Percentiles rank a stretch among this genome's conserved stretches.
These are phyloP conservation scores for Candida krabiensis DNA, from an alignment of 805 yeast species.

Conservation along the genomic window DNA sequence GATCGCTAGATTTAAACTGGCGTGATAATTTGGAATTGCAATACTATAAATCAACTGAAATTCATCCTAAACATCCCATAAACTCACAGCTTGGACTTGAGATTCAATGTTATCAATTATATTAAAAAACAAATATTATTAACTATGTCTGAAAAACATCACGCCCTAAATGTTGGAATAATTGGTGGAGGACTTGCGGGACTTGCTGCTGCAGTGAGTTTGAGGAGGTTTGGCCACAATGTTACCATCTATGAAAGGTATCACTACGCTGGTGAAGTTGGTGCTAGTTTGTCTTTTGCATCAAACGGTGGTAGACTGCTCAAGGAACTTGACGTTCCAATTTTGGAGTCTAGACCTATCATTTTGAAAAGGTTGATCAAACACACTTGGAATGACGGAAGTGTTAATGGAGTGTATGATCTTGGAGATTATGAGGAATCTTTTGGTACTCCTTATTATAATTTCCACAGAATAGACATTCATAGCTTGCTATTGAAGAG, in stretches of 20 bases:
- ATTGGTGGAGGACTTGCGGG: slow-evolving; percentile 33
- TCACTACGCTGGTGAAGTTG: slow-evolving; percentile 33
- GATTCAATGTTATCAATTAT: too few species aligned
- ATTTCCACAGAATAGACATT: slow-evolving; percentile 31
- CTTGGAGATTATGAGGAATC: slow-evolving; percentile 30
- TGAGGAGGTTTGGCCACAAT: slow-evolving; percentile 28
- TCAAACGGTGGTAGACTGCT: slow-evolving; percentile 32
- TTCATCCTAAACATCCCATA: too few species aligned
- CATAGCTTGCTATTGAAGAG: slow-evolving; percentile 23
- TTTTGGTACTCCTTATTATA: slow-evolving; percentile 31
- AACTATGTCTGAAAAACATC: slow-evolving; percentile 13
- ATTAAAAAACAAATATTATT: too few species aligned
- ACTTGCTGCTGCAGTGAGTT: slow-evolving; percentile 26
- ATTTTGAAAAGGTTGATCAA: slow-evolving; percentile 26
- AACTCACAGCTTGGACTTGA: too few species aligned
- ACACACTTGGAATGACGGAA: slow-evolving; percentile 27
- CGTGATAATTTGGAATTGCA: too few species aligned
- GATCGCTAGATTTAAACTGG: too few species aligned
- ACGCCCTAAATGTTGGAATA: slow-evolving; percentile 19
- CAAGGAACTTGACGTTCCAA: slow-evolving; percentile 29
- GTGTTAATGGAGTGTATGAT: slow-evolving; percentile 22
- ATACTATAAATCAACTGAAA: too few species aligned
- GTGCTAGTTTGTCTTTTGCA: slow-evolving; percentile 33
- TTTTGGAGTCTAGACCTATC: slow-evolving; percentile 26
- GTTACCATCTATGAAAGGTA: slow-evolving; percentile 30